Base-by-base conservation (phyloP, 129 eudicot species). In the Scalesia atractyloides region DNA sequence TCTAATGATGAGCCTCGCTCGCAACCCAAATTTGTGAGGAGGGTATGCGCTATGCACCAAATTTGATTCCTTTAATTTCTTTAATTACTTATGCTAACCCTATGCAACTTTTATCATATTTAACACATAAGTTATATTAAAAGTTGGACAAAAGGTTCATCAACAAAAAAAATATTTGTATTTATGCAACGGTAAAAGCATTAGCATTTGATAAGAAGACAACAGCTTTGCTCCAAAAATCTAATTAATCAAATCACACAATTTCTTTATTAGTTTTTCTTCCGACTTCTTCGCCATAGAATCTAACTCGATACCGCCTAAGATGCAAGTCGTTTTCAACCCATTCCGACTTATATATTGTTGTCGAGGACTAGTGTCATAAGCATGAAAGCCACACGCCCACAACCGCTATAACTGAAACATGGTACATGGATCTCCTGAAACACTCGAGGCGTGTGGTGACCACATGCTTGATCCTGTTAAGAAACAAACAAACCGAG, bases 401-500 rank as follows among this genome's bases (percentile, higher is more conserved):
- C 61, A 57, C 18, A 12, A 53, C 10, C 34, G 1, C 56, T 53
- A 50, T 3, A 73, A 33, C 24, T 19, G 48, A 15, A 37, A 33
- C 60, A 62, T 59, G 75, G 73, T 70, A 50, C 78, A 76, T 76
- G 80, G 67, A 54, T 69, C 80, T 76, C 39, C 82, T 63, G 34
- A 5, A 73, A 22, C 82, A 80, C 64, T 70, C 3, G 83, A 76
- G 67, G 69, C 78, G 65, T 81, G 92, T 75, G 73, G 76, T 51
- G 81, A 82, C 26, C 82, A 68, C 87, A 79, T 68, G 51, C 82
- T 57, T 41, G 46, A 41, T 43, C 62, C 76, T 43, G 71, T 57
- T 5, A 69, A 76, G 30, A 76, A 71, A 49, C 66, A 66, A 34
- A 9, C 47, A 33, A 73, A 44, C 24, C 75, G 37, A 76, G 49